Evolutionary conservation across 208 protist genomes (phyloP).

Genomic region (Wallacemonas sp.): DNA sequence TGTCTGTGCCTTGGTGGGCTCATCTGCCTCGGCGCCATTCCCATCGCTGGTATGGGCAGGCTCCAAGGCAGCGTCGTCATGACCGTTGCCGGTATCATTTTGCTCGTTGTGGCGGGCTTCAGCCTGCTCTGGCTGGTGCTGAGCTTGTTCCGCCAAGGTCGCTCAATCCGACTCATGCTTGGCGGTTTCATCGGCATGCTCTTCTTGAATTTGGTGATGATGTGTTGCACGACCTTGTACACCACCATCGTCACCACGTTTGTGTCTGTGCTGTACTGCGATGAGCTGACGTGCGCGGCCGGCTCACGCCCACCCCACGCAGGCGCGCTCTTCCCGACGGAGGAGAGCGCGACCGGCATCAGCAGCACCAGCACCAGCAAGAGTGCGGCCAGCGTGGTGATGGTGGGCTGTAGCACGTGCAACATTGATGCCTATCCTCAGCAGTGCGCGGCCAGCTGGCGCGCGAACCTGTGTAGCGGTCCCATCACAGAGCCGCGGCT

Average conservation of each 20-base stretch:
- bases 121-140: conserved; percentile 43
- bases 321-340: conserved; percentile 38
- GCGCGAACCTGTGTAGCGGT: conserved; percentile 34
- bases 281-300: conserved; percentile 32
- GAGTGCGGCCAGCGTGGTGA: conserved; percentile 14
- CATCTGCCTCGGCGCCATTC: conserved; percentile 32
- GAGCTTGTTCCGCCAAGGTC: conserved; percentile 37
- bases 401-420: conserved; percentile 43
- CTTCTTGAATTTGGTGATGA: conserved; percentile 39
- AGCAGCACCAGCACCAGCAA: no score
- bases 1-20: conserved; percentile 40
- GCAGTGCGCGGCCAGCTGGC: conserved; percentile 36
- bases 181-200: conserved; percentile 15
- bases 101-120: conserved; percentile 22
- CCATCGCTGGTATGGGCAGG: conserved; percentile 20
- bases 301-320: conserved; percentile 33
- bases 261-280: conserved; percentile 61
- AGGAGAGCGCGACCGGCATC: background rate
- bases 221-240: conserved; percentile 54
- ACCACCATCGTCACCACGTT: conserved; percentile 61
- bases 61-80: conserved; percentile 49
- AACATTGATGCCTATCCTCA: conserved; percentile 45
- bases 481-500: conserved; percentile 32
- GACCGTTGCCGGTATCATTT: conserved; percentile 23
- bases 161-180: conserved; percentile 28